These are phyloP conservation scores for Dendrobium huoshanense DNA, from an alignment of 106 monocot genomes.

Conservation along the genomic window DNA sequence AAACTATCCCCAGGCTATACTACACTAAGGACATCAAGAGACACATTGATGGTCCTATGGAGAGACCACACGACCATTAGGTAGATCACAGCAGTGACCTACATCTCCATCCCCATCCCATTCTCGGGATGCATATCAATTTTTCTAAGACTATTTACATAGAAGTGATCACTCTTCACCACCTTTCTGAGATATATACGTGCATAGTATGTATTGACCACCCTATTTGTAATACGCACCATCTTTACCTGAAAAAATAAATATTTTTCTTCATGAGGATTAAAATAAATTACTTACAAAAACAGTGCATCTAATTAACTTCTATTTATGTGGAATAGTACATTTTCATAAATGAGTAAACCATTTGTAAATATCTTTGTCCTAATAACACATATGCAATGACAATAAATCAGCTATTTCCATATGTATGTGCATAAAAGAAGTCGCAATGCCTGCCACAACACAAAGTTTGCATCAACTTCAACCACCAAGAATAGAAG, in stretches of 20 bases:
- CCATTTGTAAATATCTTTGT: not conserved
- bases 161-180: not conserved
- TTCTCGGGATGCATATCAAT: not conserved
- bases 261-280: not conserved
- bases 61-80: not conserved
- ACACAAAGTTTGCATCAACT: not conserved
- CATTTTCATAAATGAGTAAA: not conserved
- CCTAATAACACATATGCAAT: not conserved
- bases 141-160: not conserved
- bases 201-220: conserved; percentile 52
- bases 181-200: conserved; percentile 58
- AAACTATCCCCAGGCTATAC: not conserved
- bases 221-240: conserved; percentile 58
- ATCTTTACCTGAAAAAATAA: conserved; percentile 48
- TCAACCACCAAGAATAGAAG: not conserved
- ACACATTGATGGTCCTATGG: not conserved
- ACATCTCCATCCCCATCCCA: not conserved
- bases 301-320: not conserved
- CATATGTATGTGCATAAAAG: not conserved
- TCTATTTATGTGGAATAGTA: not conserved
- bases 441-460: not conserved
- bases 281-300: not conserved
- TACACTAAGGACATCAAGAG: not conserved
- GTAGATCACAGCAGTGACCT: not conserved
- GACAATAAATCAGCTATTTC: not conserved